Evolutionary conservation across 352 stramenopile genomes (phyloP).

Genomic region (Globisporangium viniferum): DNA sequence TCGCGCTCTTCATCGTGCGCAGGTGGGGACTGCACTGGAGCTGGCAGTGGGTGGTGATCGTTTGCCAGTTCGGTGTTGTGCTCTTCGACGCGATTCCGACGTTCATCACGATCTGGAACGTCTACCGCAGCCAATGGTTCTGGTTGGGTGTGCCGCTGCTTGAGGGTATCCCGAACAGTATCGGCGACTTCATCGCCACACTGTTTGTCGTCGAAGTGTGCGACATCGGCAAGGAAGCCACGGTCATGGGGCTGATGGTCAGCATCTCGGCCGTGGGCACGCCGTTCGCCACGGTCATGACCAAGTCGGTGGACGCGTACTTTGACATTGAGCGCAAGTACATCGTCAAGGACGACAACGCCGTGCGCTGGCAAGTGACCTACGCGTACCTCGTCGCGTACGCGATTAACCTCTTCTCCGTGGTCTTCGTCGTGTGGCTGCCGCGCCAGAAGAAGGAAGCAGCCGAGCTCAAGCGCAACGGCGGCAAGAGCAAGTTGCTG

Average conservation of each 20-base stretch:
- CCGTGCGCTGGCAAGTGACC: slow-evolving; percentile 45
- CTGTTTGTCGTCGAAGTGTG: slow-evolving; percentile 56
- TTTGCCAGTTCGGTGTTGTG: slow-evolving; percentile 40
- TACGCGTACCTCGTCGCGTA: slow-evolving; percentile 64
- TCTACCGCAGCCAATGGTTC: slow-evolving; percentile 70
- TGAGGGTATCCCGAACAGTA: slow-evolving; percentile 43
- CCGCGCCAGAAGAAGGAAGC: slow-evolving; percentile 51
- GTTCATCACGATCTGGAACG: slow-evolving; percentile 64
- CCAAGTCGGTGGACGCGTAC: slow-evolving; percentile 52
- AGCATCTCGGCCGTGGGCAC: slow-evolving; percentile 38
- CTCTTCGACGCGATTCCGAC: slow-evolving; percentile 43
- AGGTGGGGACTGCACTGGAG: slow-evolving; percentile 53
- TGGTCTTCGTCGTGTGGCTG: slow-evolving; percentile 44
- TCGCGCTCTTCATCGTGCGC: slow-evolving; percentile 38
- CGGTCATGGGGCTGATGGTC: slow-evolving; percentile 42
- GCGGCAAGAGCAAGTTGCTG: slow-evolving; percentile 39
- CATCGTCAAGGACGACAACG: slow-evolving; percentile 33
- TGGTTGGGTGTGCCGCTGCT: slow-evolving; percentile 57
- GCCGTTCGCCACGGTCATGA: slow-evolving; percentile 53
- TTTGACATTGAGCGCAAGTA: slow-evolving; percentile 53
- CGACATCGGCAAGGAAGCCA: slow-evolving; percentile 45
- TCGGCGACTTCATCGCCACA: slow-evolving; percentile 41
- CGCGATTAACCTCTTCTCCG: slow-evolving; percentile 40
- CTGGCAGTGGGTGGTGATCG: slow-evolving; percentile 44
- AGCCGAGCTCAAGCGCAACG: slow-evolving; percentile 36